A percentile compares a stretch with the other conserved stretches of the same genome.
These are phyloP conservation scores for Fusarium ramigenum DNA, from an alignment of 2,329 filamentous ascomycete species.

Conservation along the genomic window DNA sequence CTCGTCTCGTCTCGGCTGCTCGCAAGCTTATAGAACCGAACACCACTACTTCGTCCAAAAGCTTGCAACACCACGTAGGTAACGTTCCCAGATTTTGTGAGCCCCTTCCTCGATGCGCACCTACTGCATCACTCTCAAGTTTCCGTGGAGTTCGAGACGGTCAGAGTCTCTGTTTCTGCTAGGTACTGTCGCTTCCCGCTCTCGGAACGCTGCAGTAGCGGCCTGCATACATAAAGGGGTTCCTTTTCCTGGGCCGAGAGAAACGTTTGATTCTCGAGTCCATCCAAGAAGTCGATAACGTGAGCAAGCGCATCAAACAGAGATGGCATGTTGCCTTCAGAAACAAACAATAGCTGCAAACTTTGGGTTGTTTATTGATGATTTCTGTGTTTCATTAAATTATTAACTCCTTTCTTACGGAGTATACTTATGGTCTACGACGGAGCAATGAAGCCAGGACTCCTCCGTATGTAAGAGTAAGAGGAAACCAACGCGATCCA, in stretches of 20 bases:
- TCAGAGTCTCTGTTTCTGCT: constrained; percentile 29
- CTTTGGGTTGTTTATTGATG: constrained; percentile 8
- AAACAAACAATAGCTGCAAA: not conserved
- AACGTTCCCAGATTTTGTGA: constrained; percentile 14
- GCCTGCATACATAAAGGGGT: constrained; percentile 35
- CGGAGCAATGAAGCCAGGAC: constrained; percentile 5
- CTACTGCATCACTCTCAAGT: not conserved
- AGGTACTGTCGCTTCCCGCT: constrained; percentile 33
- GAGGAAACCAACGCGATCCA: constrained; percentile 28
- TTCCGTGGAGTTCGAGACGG: constrained; percentile 9
- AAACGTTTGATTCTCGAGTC: constrained; percentile 1
- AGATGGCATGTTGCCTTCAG: not conserved
- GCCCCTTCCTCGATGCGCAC: constrained; percentile 11
- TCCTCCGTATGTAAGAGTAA: not conserved
- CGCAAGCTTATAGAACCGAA: constrained; percentile 26
- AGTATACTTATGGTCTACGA: not conserved
- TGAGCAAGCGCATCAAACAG: not conserved
- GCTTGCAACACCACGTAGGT: constrained; percentile 8
- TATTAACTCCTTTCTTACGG: not conserved
- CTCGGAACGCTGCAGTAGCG: constrained; percentile 36
- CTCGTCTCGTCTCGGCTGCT: constrained; percentile 21
- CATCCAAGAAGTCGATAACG: not conserved
- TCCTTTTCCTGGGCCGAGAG: constrained; percentile 5
- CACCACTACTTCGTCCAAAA: not conserved
- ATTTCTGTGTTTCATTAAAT: constrained; percentile 1